A percentile compares a stretch with the other conserved stretches of the same genome.
Conservation (phyloP, 768 basidiomycete genomes). For the Trichaptum fuscoviolaceum region DNA sequence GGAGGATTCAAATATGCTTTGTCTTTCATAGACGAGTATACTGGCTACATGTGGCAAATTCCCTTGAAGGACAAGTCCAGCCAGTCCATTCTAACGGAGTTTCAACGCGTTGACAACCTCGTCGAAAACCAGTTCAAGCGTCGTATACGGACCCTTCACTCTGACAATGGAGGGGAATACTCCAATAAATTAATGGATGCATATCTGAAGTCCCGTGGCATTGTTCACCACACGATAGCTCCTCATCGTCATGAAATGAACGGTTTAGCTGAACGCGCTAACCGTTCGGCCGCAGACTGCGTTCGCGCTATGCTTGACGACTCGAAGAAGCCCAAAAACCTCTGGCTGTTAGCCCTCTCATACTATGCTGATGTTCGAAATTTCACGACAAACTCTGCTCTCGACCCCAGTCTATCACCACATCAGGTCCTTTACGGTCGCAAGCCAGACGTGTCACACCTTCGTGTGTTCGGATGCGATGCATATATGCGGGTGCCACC, state of each 20-base stretch:
- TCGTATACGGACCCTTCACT: background rate
- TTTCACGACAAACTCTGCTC: background rate
- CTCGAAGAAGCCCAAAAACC: constrained; percentile 22
- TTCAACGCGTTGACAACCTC: background rate
- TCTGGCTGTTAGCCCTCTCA: constrained; percentile 28
- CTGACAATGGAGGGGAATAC: background rate
- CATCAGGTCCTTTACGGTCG: constrained; percentile 18
- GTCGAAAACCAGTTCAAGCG: background rate
- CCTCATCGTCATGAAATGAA: constrained; percentile 28
- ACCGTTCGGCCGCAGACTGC: constrained; percentile 25
- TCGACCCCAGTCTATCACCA: constrained; percentile 12
- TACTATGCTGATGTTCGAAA: constrained; percentile 7
- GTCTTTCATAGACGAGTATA: background rate
- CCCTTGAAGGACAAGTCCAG: background rate
- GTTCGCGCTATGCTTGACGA: constrained; percentile 27
- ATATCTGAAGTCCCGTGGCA: constrained; percentile 15
- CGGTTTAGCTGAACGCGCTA: constrained; percentile 33
- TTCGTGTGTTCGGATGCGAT: constrained; percentile 18
- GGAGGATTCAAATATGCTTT: background rate
- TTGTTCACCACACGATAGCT: constrained; percentile 19
- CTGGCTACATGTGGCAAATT: background rate
- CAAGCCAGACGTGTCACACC: constrained; percentile 19
- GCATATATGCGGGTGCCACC: constrained; percentile 18
- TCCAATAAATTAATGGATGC: background rate
- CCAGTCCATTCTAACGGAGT: background rate